These are phyloP conservation scores for Trichoderma polysporum DNA, from an alignment of 2,329 filamentous ascomycete species.

Conservation along the genomic window DNA sequence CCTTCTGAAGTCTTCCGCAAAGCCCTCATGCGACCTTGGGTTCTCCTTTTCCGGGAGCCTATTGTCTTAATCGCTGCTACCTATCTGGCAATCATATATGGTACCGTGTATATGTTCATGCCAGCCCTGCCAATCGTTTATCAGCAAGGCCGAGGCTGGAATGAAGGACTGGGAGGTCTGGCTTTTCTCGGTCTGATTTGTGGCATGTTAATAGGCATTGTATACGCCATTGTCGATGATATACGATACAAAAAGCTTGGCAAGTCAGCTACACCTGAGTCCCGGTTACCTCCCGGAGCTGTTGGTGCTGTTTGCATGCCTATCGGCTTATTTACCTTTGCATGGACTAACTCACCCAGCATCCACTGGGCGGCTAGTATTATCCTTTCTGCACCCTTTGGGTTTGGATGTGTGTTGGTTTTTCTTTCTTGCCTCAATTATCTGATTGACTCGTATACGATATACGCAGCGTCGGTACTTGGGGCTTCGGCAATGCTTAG, in stretches of 20 bases:
- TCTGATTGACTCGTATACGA: background rate
- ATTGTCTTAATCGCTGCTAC: constrained; percentile 59
- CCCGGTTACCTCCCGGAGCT: background rate
- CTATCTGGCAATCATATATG: constrained; percentile 56
- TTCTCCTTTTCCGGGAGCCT: constrained; percentile 60
- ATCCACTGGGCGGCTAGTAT: background rate
- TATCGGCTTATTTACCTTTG: background rate
- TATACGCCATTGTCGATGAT: background rate
- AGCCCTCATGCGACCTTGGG: constrained; percentile 50
- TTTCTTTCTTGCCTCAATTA: background rate
- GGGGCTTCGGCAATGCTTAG: constrained; percentile 3
- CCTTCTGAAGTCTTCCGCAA: background rate
- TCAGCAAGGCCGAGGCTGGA: constrained; percentile 52
- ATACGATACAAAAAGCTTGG: background rate
- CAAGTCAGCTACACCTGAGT: background rate
- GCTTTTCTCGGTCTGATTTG: constrained; percentile 5
- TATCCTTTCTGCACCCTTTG: background rate
- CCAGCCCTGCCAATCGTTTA: constrained; percentile 56
- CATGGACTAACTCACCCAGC: background rate
- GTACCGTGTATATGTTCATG: constrained; percentile 50
- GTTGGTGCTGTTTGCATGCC: background rate
- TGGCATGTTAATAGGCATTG: background rate
- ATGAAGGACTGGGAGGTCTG: constrained; percentile 47
- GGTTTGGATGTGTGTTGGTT: background rate
- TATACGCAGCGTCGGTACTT: background rate